phyloP scores from a whole-genome alignment of 352 stramenopile species.

The Phytophthora syringae region DNA sequence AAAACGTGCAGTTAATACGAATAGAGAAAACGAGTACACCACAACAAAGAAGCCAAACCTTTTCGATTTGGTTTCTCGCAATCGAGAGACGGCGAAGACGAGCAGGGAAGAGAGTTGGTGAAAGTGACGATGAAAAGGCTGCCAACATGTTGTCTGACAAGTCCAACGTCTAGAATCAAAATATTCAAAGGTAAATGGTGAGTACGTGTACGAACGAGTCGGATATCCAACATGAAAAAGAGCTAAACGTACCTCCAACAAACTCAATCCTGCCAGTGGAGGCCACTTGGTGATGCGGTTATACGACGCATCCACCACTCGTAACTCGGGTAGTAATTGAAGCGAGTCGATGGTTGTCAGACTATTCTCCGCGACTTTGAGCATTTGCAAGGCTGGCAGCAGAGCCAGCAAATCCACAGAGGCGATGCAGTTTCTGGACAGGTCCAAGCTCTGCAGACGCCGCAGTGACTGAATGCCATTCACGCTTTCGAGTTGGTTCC shows the following conservation, averaged over 20 bases:
- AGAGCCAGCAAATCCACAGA: conserved; percentile 47
- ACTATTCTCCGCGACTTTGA: conserved; percentile 66
- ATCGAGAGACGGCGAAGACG: conserved; percentile 55
- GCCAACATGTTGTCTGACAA: conserved; percentile 67
- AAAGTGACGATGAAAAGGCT: conserved; percentile 34
- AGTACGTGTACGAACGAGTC: not conserved
- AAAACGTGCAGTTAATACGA: not conserved
- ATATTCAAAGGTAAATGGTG: not conserved
- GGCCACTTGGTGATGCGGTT: conserved; percentile 71
- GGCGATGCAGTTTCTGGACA: conserved; percentile 59
- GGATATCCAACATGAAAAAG: no score
- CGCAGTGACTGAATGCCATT: conserved; percentile 59
- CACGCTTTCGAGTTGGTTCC: conserved; percentile 58
- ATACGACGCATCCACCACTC: conserved; percentile 62
- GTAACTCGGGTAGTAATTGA: conserved; percentile 35
- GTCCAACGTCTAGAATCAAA: conserved; percentile 50
- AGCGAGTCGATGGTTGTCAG: conserved; percentile 56
- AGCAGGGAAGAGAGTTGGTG: conserved; percentile 42
- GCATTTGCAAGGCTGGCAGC: conserved; percentile 48
- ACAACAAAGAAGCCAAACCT: conserved; percentile 29
- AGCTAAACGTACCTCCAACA: conserved; percentile 65
- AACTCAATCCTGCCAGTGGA: conserved; percentile 35
- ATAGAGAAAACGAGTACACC: not conserved
- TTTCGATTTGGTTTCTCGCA: conserved; percentile 67
- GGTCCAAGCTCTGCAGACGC: conserved; percentile 52